Conservation (phyloP, 371 early-diverging fungal genomes). For the Apophysomyces trapeziformis region DNA sequence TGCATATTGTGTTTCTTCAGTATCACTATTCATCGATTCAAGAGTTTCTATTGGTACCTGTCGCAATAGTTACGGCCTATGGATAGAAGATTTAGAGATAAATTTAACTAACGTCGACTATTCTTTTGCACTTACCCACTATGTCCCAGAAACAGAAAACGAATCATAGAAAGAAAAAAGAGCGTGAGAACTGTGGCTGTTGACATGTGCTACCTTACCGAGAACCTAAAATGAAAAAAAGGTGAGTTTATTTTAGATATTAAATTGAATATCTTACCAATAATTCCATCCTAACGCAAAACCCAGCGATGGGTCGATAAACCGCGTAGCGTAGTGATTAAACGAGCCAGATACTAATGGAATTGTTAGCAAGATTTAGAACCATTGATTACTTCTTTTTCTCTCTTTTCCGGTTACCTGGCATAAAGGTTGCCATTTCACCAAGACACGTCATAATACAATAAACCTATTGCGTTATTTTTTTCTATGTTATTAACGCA, state of each 20-base stretch:
- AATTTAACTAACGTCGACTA: background rate
- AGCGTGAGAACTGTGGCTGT: constrained; percentile 2
- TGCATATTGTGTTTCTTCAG: background rate
- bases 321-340: constrained; percentile 81
- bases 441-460: constrained; percentile 83
- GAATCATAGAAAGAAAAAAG: constrained; percentile 6
- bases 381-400: background rate
- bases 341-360: constrained; percentile 86
- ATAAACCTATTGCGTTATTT: constrained; percentile 61
- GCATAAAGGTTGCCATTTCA: constrained; percentile 82
- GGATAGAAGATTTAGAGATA: background rate
- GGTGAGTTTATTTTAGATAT: background rate
- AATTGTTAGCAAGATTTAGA: constrained; percentile 23
- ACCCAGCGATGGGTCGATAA: constrained; percentile 82
- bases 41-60: constrained; percentile 22
- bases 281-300: constrained; percentile 77
- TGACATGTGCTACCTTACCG: constrained; percentile 31
- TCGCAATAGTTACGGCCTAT: constrained; percentile 43
- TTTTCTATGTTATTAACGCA: background rate
- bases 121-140: constrained; percentile 40
- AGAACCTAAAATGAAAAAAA: constrained; percentile 32
- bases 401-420: constrained; percentile 27
- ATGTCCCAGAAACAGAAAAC: background rate
- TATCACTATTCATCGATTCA: background rate
- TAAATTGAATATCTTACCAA: constrained; percentile 32